These are phyloP conservation scores for Scedosporium aurantiacum DNA, from an alignment of 2,329 filamentous ascomycete species.

Conservation along the genomic window DNA sequence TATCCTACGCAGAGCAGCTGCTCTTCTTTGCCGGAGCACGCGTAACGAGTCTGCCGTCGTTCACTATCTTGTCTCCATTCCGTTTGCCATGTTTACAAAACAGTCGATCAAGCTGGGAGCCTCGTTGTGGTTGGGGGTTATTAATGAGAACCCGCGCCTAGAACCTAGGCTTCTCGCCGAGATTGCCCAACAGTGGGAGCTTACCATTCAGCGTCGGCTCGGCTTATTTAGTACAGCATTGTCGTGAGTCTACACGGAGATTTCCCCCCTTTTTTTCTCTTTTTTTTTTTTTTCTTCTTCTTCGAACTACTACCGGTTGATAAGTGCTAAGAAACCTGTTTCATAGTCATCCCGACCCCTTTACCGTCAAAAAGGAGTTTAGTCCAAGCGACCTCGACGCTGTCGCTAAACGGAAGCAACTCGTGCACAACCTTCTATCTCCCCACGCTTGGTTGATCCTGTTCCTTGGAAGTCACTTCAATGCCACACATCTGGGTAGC, in stretches of 20 bases:
- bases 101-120: conserved; percentile 92
- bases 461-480: conserved; percentile 91
- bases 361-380: conserved; percentile 85
- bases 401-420: conserved; percentile 64
- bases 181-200: conserved; percentile 85
- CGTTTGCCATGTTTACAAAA: conserved; percentile 86
- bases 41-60: conserved; percentile 68
- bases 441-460: conserved; percentile 80
- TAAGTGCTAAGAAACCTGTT: conserved; percentile 17
- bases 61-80: conserved; percentile 82
- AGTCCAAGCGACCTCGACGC: conserved; percentile 75
- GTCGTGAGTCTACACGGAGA: conserved; percentile 32
- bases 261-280: too few species aligned
- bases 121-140: conserved; percentile 91
- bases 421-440: conserved; percentile 70
- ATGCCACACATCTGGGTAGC: conserved; percentile 77
- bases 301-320: too few species aligned
- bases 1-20: conserved; percentile 73
- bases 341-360: conserved; percentile 64
- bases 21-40: conserved; percentile 68
- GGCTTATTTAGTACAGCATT: conserved; percentile 72
- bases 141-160: conserved; percentile 86
- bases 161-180: conserved; percentile 78
- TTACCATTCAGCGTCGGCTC: conserved; percentile 62
- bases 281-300: too few species aligned